Evolutionary conservation across 2,329 filamentous ascomycete species (phyloP), one percentile per base, ranked within the genome.

Genomic region (Spiromastix sp.): DNA sequence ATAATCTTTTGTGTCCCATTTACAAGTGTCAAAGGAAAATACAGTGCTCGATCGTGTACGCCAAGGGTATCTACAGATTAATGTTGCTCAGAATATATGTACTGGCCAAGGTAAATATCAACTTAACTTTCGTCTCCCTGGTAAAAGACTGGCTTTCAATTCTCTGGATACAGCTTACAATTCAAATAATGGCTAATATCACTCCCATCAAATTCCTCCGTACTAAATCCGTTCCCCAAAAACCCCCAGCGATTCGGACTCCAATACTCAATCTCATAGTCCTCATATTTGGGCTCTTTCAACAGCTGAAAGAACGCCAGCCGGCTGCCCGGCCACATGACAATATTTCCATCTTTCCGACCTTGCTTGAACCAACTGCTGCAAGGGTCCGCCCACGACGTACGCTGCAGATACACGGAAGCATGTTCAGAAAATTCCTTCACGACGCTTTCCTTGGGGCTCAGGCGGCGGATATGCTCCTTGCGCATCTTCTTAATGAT

Each of bases 241-340:
- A 34, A 44, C 12, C 32, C 40, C 38, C 37, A 44, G n/a, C 42
- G 42, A 38, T 44, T 44, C 32, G 29, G 25, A 33, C 42, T 38
- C 39, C 40, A 42, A 31, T 44, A 44, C 26, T 44, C 32, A 15
- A 44, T 44, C 9, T 44, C 40, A 38, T 42, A 44, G 12, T 44
- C 42, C 20, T 44, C 42, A 35, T 36, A 44, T 24, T 38, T 42
- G 2, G 40, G 39, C 15, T 42, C 35, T 15, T 28, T 24, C 26
- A 44, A 13, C 18, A 39, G n/a, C 10, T 44, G 39, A 19, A 44
- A 40, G 34, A 42, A 44, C 1, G 39, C 37, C 12, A 53, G 34
- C 11, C 48, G 37, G 9, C 34, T 44, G 18, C 48, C 49, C 7
- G 49, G 49, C 46, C 48, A 52, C 26, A 48, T 39, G 16, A 43